These are phyloP conservation scores for Yarrowia sp. DNA, from an alignment of 805 yeast genomes.

Conservation along the genomic window DNA sequence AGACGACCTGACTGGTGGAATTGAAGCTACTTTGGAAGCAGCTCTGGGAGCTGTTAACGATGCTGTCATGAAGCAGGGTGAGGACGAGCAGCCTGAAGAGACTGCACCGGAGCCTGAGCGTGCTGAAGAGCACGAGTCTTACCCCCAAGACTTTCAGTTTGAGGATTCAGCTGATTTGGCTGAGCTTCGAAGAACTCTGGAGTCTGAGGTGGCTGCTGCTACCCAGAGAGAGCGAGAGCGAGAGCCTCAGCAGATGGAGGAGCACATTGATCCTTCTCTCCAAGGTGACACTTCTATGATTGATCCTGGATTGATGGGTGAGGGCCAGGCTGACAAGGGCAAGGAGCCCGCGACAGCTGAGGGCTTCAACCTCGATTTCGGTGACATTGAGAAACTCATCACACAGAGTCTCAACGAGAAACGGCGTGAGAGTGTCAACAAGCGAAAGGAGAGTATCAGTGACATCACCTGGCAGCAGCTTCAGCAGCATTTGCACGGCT, in stretches of 20 bases:
- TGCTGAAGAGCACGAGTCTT: not conserved
- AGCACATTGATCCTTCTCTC: constrained; percentile 11
- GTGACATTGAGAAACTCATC: constrained; percentile 19
- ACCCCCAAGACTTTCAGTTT: not conserved
- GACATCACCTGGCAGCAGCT: constrained; percentile 25
- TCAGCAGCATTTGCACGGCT: constrained; percentile 17
- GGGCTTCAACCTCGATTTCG: constrained; percentile 16
- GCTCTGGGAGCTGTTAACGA: constrained; percentile 17
- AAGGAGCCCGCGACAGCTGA: constrained; percentile 12
- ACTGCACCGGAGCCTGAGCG: not conserved
- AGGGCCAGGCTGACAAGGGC: not conserved
- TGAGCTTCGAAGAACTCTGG: not conserved
- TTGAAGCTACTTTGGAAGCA: constrained; percentile 15
- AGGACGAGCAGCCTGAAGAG: not conserved
- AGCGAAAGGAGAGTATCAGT: constrained; percentile 17
- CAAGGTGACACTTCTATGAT: constrained; percentile 9
- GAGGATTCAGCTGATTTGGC: constrained; percentile 4
- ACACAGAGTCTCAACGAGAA: constrained; percentile 13
- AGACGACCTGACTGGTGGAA: not conserved
- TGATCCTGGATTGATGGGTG: constrained; percentile 9
- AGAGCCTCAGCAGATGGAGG: not conserved
- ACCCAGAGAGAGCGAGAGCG: not conserved
- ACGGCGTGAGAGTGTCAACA: constrained; percentile 10
- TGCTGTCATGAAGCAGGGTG: constrained; percentile 10
- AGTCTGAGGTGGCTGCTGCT: constrained; percentile 6